Evolutionary conservation across 1,139 yeast species (phyloP).

Genomic region (Zhuliangozyma blackwelliae): DNA sequence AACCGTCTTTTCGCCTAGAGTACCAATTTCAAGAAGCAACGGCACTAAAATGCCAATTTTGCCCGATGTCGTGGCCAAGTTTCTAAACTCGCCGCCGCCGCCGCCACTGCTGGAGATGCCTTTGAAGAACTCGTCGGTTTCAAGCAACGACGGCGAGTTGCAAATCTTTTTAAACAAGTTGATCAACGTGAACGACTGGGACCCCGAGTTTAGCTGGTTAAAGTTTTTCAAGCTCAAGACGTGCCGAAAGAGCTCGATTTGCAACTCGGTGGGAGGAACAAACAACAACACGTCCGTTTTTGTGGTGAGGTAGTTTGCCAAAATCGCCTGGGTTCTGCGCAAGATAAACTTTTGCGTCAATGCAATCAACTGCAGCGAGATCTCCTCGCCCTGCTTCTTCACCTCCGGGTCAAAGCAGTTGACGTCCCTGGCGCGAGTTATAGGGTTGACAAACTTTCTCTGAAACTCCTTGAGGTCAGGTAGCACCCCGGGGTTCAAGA

Average conservation of each 20-base stretch:
- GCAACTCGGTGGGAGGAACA: slow-evolving; percentile 68
- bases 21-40: slow-evolving; percentile 44
- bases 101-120: slow-evolving; percentile 12
- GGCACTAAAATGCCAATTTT: slow-evolving; percentile 54
- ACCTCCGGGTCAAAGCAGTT: slow-evolving; percentile 53
- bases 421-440: slow-evolving; percentile 67
- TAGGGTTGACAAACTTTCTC: slow-evolving; percentile 65
- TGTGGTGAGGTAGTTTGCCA: slow-evolving; percentile 67
- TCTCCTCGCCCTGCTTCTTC: slow-evolving; percentile 54
- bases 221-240: slow-evolving; percentile 22
- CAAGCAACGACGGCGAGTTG: slow-evolving; percentile 68
- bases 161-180: slow-evolving; percentile 77
- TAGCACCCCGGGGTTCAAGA: slow-evolving; percentile 77
- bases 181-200: slow-evolving; percentile 62
- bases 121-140: slow-evolving; percentile 33
- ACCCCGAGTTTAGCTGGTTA: slow-evolving; percentile 13
- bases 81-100: slow-evolving; percentile 8
- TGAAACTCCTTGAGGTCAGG: slow-evolving; percentile 67
- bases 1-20: slow-evolving; percentile 65
- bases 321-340: slow-evolving; percentile 65
- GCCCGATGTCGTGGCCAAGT: slow-evolving; percentile 37
- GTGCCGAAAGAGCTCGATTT: slow-evolving; percentile 50
- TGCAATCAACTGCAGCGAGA: slow-evolving; percentile 57
- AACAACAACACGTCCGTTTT: slow-evolving; percentile 77
- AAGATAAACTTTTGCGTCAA: slow-evolving; percentile 66